Evolutionary conservation across 768 basidiomycete genomes (phyloP), one percentile per base, ranked within the genome.

Genomic region (Pleurotus platypus): DNA sequence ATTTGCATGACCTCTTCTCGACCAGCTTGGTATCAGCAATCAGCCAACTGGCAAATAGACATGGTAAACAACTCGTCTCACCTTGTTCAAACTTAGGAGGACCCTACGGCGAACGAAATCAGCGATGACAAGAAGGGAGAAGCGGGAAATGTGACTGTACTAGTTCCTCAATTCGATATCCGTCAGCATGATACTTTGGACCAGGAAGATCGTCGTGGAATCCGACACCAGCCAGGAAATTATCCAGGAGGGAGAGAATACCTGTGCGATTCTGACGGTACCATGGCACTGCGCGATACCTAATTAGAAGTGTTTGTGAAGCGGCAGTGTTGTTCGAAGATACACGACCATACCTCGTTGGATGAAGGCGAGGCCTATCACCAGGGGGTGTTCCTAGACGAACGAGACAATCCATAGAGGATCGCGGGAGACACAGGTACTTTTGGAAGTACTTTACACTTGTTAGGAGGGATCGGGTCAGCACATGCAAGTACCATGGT

Each of bases 81-180:
- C 76, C 56, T 46, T 73, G 66, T 57, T 78, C 76, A 55, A 66
- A 71, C 37, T 61, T 61, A 15, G 65, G 15, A 22, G 77, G 78
- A 3, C 76, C 78, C 76, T 77, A 46, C 4, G 13, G 30, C 24
- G 45, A 46, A 20, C 35, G 2, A 18, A 22, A 26, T 51, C 13
- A 43, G 26, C 35, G 40, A 11, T 2, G 38, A 15, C 15, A 35
- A 56, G n/a, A 37, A 18, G 47, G 56, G 27, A 24, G 40, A 45
- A 38, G 15, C 24, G 16, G 20, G 9, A 56, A 18, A 18, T 9
- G 22, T 71, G 4, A 35, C 2, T 11, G 47, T 48, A 76, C 77
- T 65, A 78, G 57, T 63, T 79, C 75, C 61, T 78, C 75, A 11
- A 78, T 54, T 5, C 75, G 67, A 63, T 78, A 78, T 16, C 78